Base-by-base conservation (phyloP, 2,329 filamentous ascomycete species). In the Alternaria triticina region DNA sequence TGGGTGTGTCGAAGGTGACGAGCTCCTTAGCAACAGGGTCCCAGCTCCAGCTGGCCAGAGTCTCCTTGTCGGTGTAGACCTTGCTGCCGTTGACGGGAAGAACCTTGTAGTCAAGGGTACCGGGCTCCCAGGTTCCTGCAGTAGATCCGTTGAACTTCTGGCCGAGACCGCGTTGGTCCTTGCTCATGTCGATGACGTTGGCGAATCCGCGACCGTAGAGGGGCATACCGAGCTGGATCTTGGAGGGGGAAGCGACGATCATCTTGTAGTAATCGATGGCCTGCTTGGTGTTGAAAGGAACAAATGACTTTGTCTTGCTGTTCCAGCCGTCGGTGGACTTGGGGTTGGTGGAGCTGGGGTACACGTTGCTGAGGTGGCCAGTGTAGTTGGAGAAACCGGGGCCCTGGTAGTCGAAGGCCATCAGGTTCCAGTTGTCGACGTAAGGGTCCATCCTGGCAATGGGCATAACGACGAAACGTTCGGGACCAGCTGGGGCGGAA, bases 301-400 rank as follows among this genome's bases (percentile, higher is more conserved):
- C 30, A 20, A 62, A 67, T 3, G 49, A 25, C 11, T 63, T 22
- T 11, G 30, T 25, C 22, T 55, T 51, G 28, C 20, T 20, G 40
- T 59, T 50, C 66, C 66, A 69, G 36, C 66, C 66, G 30, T 74
- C 59, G n/a, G 74, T 77, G n/a, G 70, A 59, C 7, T 20, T 49
- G 6, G 69, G 68, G 46, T 69, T 67, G 33, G 27, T 57, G 40
- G 52, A 64, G 36, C 70, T 73, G 5, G 67, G 47, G 50, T 74
- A 73, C 8, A 74, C 67, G 60, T 77, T 77, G 64, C 69, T 73
- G 23, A 68, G 54, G 59, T 77, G 74, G 7, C 91, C 93, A 1
- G 92, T 85, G 17, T 77, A 79, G n/a, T 82, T 73, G 73, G 94
- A 91, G 92, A 93, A 97, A 3, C 89, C 91, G 10, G 64, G 60